Evolutionary conservation across 2,329 filamentous ascomycete species (phyloP).

Genomic region (Botrytis hyacinthi): DNA sequence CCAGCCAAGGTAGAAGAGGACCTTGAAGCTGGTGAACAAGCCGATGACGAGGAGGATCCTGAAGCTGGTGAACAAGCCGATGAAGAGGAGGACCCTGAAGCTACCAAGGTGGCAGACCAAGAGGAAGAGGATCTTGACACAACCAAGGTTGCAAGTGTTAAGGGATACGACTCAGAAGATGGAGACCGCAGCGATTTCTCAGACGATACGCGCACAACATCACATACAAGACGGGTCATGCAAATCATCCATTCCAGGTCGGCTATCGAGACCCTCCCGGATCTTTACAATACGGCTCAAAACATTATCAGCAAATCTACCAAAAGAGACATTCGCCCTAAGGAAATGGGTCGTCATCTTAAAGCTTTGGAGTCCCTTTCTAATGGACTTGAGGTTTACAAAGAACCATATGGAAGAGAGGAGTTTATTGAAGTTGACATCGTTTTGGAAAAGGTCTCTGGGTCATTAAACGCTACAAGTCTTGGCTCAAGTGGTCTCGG

Average conservation of each 20-base stretch:
- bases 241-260: slow-evolving; percentile 38
- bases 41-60: neutral
- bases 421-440: slow-evolving; percentile 41
- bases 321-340: slow-evolving; percentile 29
- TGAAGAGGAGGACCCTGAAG: slow-evolving; percentile 19
- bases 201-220: slow-evolving; percentile 31
- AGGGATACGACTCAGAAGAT: neutral
- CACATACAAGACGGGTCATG: slow-evolving; percentile 30
- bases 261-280: slow-evolving; percentile 43
- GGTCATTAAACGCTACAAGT: slow-evolving; percentile 27
- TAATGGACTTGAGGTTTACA: slow-evolving; percentile 23
- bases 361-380: slow-evolving; percentile 33
- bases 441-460: slow-evolving; percentile 38
- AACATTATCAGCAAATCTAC: slow-evolving; percentile 42
- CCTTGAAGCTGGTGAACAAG: neutral
- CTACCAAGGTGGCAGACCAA: slow-evolving; percentile 17
- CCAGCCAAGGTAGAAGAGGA: neutral
- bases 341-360: slow-evolving; percentile 33
- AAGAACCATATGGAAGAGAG: slow-evolving; percentile 24
- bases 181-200: slow-evolving; percentile 23
- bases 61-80: slow-evolving; percentile 5
- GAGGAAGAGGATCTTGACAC: slow-evolving; percentile 19
- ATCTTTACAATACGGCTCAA: slow-evolving; percentile 39
- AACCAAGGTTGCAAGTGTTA: slow-evolving; percentile 4
- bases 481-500: slow-evolving; percentile 33